These are phyloP conservation scores for Coccomyxa sp. DNA, from an alignment of 139 green algal genomes.

Conservation along the genomic window DNA sequence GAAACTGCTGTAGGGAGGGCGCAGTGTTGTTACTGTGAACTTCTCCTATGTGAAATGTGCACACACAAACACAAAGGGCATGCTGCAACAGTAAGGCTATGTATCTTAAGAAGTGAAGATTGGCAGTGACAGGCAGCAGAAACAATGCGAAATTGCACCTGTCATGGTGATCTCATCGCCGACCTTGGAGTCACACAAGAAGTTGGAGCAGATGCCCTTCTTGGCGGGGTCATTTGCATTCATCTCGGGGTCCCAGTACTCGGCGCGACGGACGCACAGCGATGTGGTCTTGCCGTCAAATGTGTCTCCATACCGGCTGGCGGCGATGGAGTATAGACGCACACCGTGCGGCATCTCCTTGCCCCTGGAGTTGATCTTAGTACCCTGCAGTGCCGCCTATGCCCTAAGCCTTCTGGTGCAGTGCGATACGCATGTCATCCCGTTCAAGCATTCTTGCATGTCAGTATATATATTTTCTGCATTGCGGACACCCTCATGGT, in stretches of 20 bases:
- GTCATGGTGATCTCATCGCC: constrained; percentile 95
- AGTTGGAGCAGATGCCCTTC: constrained; percentile 99
- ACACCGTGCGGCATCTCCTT: constrained; percentile 94
- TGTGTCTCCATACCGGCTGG: constrained; percentile 91
- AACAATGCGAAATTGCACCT: constrained; percentile 46
- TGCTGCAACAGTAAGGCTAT: no score
- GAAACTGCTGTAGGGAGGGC: no score
- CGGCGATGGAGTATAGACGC: constrained; percentile 98
- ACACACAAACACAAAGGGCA: no score
- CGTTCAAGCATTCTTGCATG: no score
- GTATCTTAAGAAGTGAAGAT: no score
- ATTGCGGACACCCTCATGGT: no score
- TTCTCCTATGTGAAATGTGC: no score
- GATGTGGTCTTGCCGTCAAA: constrained; percentile 95
- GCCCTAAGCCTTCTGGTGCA: no score
- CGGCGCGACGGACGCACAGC: constrained; percentile 94
- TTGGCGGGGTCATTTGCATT: constrained; percentile 92
- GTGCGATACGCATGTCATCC: no score
- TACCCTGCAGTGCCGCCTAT: no score
- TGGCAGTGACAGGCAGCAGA: neutral
- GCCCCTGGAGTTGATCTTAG: constrained; percentile 91
- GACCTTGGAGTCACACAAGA: constrained; percentile 89
- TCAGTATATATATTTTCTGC: no score
- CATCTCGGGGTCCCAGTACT: constrained; percentile 85
- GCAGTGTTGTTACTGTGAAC: no score